Percentiles rank a stretch among this genome's conserved stretches.
Evolutionary conservation across 192 early-diverging fungal species (phyloP).

Genomic region (Entomortierella lignicola): DNA sequence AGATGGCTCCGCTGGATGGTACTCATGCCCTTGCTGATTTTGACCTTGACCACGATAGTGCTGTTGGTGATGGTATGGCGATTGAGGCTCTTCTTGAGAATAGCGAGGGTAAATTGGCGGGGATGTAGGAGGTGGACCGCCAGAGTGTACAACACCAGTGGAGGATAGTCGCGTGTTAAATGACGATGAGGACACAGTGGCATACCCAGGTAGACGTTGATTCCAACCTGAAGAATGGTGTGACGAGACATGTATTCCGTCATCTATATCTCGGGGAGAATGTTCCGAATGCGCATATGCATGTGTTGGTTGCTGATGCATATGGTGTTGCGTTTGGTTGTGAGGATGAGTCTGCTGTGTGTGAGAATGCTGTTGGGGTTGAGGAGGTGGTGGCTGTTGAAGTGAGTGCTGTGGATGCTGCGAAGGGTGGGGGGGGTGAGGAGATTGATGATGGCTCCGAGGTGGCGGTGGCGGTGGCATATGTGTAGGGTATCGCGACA

Average conservation of each 20-base stretch:
- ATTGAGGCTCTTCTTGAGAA: constrained; percentile 13
- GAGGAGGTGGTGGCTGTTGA: constrained; percentile 16
- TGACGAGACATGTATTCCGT: constrained; percentile 25
- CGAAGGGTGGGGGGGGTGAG: constrained; percentile 1
- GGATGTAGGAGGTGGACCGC: constrained; percentile 21
- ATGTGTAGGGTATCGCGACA: constrained; percentile 47
- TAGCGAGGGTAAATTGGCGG: constrained; percentile 42
- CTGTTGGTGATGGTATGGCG: constrained; percentile 30
- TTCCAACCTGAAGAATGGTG: constrained; percentile 51
- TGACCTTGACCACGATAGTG: constrained; percentile 21
- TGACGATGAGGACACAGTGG: constrained; percentile 35
- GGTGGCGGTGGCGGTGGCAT: constrained; percentile 23
- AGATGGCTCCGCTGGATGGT: constrained; percentile 30
- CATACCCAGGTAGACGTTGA: constrained; percentile 40
- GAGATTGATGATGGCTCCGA: constrained; percentile 32
- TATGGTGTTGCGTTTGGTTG: constrained; percentile 27
- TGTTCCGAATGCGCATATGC: constrained; percentile 13
- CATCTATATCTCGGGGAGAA: constrained; percentile 36
- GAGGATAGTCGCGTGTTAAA: constrained; percentile 39
- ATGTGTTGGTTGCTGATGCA: constrained; percentile 31
- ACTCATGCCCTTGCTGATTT: constrained; percentile 30
- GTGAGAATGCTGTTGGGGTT: constrained; percentile 6
- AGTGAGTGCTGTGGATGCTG: constrained; percentile 18
- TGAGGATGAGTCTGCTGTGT: constrained; percentile 8
- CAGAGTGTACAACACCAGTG: constrained; percentile 42